Base-by-base conservation (phyloP, 78 protist species). In the Capsaspora owczarzaki region DNA sequence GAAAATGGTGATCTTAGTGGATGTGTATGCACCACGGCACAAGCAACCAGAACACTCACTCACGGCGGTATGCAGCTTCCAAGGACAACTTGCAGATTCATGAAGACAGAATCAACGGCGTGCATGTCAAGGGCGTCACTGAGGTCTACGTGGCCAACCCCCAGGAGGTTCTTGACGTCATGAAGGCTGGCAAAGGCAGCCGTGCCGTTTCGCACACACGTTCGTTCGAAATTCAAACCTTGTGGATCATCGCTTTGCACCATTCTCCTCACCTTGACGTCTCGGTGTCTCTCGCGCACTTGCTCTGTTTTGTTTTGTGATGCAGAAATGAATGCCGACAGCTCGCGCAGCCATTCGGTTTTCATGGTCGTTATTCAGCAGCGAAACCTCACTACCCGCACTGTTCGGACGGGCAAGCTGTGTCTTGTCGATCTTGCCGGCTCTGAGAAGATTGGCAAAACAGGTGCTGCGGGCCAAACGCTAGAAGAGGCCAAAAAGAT, bases 401-500 rank as follows among this genome's bases (percentile, higher is more conserved):
- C 33, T 27, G 6, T 29, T 23, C 0, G 22, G 33, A 31, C 27
- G 3, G 87, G 88, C 4, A 31, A 56, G 40, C 85, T 87, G 29
- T 51, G 0, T 46, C 68, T 87, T 16, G 83, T 87, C 56, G 91
- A 87, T 33, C 78, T 87, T 0, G 91, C 91, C 40, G 91, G 91
- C 46, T 81, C 86, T 0, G 91, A 87, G 47, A n/a, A 61, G 47
- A 66, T 87, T 38, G 37, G 23, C 60, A 82, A 78, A 56, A 70
- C 91, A 0, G 83, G 75, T 60, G 90, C 90, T 16, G 61, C 6
- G 40, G 94, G 94, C 0, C 56, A 40, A 33, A 37, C 70, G n/a
- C 69, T 82, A 0, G 56, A 82, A 44, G 94, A 91, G 70, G 94
- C 92, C 29, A 71, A 74, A 71, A 35, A 41, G 41, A 92, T 92